Conservation (phyloP, 2,329 filamentous ascomycete genomes). For the Tetracladium maxilliforme region DNA sequence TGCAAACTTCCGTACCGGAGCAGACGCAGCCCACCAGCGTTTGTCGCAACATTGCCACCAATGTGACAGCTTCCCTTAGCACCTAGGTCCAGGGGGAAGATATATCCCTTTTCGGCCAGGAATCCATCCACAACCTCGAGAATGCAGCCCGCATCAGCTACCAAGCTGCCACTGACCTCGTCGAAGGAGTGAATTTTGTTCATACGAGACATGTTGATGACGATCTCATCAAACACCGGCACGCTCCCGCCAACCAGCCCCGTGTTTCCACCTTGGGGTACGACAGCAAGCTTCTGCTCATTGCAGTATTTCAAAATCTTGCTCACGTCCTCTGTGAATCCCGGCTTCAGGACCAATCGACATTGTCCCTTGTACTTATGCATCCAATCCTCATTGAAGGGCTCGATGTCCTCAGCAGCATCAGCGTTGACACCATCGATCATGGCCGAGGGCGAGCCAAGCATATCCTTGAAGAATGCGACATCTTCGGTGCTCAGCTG, state of each 20-base stretch:
- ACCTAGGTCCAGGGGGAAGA: constrained; percentile 94
- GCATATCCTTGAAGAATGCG: constrained; percentile 63
- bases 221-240: constrained; percentile 96
- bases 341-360: constrained; percentile 74
- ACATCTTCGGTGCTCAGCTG: constrained; percentile 68
- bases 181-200: constrained; percentile 86
- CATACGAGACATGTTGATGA: constrained; percentile 83
- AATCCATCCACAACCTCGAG: constrained; percentile 80
- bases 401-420: constrained; percentile 66
- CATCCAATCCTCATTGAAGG: constrained; percentile 98
- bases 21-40: constrained; percentile 81
- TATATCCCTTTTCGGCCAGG: constrained; percentile 67
- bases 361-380: constrained; percentile 91
- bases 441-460: constrained; percentile 65
- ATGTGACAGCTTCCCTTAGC: constrained; percentile 96
- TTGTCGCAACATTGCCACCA: constrained; percentile 90
- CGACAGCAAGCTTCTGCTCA: constrained; percentile 78
- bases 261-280: constrained; percentile 94
- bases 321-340: constrained; percentile 76
- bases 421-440: constrained; percentile 71
- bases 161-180: constrained; percentile 78
- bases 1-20: constrained; percentile 90
- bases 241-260: constrained; percentile 91
- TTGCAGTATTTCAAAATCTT: constrained; percentile 91
- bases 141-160: constrained; percentile 82